phyloP scores from a whole-genome alignment of 352 stramenopile species.

The Phytophthora macrochlamydospora region DNA sequence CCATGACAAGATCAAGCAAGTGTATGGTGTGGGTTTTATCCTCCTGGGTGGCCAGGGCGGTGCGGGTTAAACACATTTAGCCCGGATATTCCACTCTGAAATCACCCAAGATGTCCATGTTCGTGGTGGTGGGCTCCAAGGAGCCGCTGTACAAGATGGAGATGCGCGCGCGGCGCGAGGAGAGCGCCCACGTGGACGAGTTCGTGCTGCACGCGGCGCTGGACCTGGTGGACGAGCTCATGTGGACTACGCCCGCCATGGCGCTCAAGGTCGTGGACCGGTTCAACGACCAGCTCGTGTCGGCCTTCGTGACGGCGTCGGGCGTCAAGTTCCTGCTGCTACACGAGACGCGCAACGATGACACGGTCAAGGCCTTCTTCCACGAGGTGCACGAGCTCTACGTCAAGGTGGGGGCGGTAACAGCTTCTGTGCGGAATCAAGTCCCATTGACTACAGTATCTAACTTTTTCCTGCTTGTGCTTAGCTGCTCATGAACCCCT shows the following conservation, averaged over 20 bases:
- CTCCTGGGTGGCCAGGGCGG: too few relatives aligned
- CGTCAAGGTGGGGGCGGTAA: slow-evolving; percentile 86
- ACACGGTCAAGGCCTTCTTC: slow-evolving; percentile 97
- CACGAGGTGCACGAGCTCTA: slow-evolving; percentile 97
- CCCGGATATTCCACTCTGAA: too few relatives aligned
- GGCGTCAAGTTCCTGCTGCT: slow-evolving; percentile 97
- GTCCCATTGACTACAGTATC: slow-evolving; percentile 3
- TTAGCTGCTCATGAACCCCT: slow-evolving; percentile 96
- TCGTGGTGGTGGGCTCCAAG: slow-evolving; percentile 86
- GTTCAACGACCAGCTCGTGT: slow-evolving; percentile 98
- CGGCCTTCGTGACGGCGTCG: slow-evolving; percentile 95
- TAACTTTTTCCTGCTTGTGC: slow-evolving; percentile 11
- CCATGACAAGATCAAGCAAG: too few relatives aligned
- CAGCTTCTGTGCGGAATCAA: not conserved
- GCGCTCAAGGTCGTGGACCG: slow-evolving; percentile 93
- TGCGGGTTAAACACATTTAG: too few relatives aligned
- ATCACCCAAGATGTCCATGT: slow-evolving; percentile 66
- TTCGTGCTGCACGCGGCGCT: slow-evolving; percentile 98
- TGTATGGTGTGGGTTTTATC: too few relatives aligned
- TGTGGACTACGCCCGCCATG: slow-evolving; percentile 94
- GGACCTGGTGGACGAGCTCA: slow-evolving; percentile 96
- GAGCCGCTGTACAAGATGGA: slow-evolving; percentile 90
- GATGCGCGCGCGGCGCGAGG: slow-evolving; percentile 79
- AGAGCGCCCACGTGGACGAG: slow-evolving; percentile 94
- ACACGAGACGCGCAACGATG: slow-evolving; percentile 94